Conservation (phyloP, 768 basidiomycete species). For the Auriscalpium vulgare region DNA sequence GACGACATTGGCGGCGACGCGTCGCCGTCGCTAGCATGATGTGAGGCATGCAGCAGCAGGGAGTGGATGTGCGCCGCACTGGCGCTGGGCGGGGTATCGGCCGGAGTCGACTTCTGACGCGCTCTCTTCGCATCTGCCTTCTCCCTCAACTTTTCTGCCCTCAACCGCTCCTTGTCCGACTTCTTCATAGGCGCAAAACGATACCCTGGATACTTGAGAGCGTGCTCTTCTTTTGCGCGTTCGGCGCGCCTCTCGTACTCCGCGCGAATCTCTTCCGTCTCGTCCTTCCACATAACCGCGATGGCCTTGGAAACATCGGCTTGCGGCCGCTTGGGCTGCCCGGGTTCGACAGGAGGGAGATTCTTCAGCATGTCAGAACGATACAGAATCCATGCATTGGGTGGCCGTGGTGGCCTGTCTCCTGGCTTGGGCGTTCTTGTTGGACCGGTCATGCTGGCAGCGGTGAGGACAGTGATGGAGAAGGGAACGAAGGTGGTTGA, state of each 20-base stretch:
- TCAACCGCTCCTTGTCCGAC: conserved; percentile 11
- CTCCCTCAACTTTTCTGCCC: conserved; percentile 9
- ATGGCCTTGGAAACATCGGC: conserved; percentile 37
- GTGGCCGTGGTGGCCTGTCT: conserved; percentile 28
- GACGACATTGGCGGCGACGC: neutral
- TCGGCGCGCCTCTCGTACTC: conserved; percentile 9
- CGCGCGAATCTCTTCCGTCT: conserved; percentile 25
- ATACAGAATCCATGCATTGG: conserved; percentile 45
- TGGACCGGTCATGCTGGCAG: neutral
- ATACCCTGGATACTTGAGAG: conserved; percentile 10
- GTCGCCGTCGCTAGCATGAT: neutral
- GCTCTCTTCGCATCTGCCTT: conserved; percentile 3
- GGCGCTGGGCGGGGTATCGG: conserved; percentile 1
- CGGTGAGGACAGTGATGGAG: neutral
- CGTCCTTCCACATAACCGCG: conserved; percentile 32
- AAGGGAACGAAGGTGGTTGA: neutral
- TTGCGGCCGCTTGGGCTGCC: conserved; percentile 26
- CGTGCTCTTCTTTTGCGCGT: conserved; percentile 11
- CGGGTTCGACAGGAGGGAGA: conserved; percentile 19
- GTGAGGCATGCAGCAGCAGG: neutral
- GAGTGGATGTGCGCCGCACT: neutral
- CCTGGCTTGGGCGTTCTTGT: conserved; percentile 3
- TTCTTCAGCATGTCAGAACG: conserved; percentile 35
- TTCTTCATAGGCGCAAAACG: conserved; percentile 13
- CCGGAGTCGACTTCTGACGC: conserved; percentile 3